Evolutionary conservation across 768 basidiomycete genomes (phyloP), one percentile per base, ranked within the genome.

Genomic region (Lactarius hatsudake): DNA sequence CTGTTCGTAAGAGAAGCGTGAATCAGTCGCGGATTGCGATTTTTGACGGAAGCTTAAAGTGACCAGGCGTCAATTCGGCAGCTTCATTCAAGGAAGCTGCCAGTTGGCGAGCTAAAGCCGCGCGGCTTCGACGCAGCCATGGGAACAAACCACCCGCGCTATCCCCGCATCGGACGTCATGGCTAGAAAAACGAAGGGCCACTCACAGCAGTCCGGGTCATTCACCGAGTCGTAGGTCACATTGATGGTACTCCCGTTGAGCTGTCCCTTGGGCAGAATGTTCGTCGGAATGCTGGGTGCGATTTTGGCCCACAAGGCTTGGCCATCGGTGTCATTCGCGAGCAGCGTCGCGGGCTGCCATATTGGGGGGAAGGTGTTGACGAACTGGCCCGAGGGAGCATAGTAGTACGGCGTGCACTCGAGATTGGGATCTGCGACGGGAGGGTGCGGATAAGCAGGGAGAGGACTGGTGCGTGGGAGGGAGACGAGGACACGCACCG

Each of bases 231-330:
- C 42, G 36, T 71, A 67, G 28, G 63, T 68, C 38, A n/a, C 59
- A 30, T 61, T 56, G 40, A 57, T 51, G 48, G 60, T 61, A 38
- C 53, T 59, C 53, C 67, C 55, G 20, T 43, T 58, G 26, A 57
- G 34, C 54, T 66, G 30, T 57, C 53, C 61, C 73, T 83, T 85
- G 18, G 80, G 75, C 1, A 74, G 12, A 3, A 84, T 83, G 62
- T 83, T 81, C 30, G 61, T 65, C 53, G 86, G 86, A 56, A 87
- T 77, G 38, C 68, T 77, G 1, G 72, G 59, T 38, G 75, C 72
- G 32, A 87, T 84, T 45, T 77, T 75, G 10, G 76, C 71, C 79
- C 81, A 87, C 66, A 80, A 78, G 8, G 74, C 72, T 54, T 74
- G 75, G 42, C 55, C 70, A 0, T n/a, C 43, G 3, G 64, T n/a